phyloP scores from a whole-genome alignment of 495 filamentous ascomycete genomes.

The Annulohypoxylon stygium region DNA sequence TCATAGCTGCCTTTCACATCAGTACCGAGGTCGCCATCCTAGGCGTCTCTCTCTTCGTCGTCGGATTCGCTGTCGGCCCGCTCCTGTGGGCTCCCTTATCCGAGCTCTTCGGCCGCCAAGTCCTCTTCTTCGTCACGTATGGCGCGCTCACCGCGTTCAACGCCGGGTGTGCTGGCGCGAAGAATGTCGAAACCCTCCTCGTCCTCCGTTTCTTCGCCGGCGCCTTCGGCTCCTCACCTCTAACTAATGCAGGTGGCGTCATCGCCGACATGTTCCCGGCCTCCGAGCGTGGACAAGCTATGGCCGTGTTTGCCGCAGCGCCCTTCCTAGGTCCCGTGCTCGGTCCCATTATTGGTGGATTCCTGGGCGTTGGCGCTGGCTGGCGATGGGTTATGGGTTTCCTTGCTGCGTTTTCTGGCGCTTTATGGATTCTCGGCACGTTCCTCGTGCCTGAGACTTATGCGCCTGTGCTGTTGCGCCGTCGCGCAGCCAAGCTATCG shows the following conservation, averaged over 20 bases:
- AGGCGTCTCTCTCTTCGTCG: slow-evolving; percentile 12
- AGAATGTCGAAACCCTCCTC: slow-evolving; percentile 58
- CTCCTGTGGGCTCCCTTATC: slow-evolving; percentile 51
- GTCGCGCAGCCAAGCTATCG: slow-evolving; percentile 1
- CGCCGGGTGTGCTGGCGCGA: slow-evolving; percentile 50
- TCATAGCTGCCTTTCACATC: slow-evolving; percentile 4
- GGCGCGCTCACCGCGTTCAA: slow-evolving; percentile 69
- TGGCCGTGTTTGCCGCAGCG: slow-evolving; percentile 58
- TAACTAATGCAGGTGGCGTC: slow-evolving; percentile 72
- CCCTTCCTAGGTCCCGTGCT: slow-evolving; percentile 63
- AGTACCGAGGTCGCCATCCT: slow-evolving; percentile 8
- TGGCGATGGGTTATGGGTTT: slow-evolving; percentile 74
- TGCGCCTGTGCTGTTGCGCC: not conserved
- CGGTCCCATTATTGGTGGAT: slow-evolving; percentile 71
- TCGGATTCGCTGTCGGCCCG: slow-evolving; percentile 62
- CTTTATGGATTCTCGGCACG: slow-evolving; percentile 67
- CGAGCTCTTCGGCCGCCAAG: slow-evolving; percentile 73
- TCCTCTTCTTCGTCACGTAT: slow-evolving; percentile 69
- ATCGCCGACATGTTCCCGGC: slow-evolving; percentile 73
- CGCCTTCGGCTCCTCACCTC: slow-evolving; percentile 71
- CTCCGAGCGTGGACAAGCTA: slow-evolving; percentile 71
- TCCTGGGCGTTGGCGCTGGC: slow-evolving; percentile 60
- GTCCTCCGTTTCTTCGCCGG: slow-evolving; percentile 72
- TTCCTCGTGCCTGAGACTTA: slow-evolving; percentile 53
- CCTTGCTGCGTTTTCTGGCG: slow-evolving; percentile 65